Conservation (phyloP, 768 basidiomycete genomes). For the Candolleomyces aberdarensis region DNA sequence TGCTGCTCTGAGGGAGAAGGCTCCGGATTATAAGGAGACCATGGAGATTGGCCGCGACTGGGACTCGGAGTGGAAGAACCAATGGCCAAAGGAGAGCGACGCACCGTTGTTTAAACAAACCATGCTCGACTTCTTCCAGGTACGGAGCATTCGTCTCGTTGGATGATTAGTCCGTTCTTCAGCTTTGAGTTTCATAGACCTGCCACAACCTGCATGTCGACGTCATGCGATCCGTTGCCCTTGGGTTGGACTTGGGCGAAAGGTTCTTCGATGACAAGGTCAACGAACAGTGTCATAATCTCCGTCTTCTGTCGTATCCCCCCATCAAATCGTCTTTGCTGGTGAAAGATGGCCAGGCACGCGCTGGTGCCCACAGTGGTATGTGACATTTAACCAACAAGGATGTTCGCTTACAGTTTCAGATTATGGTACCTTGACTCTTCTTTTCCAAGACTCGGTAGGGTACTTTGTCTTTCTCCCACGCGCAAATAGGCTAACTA, state of each 20-base stretch:
- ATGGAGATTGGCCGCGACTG: conserved; percentile 91
- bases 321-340: conserved; percentile 61
- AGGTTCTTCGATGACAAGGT: conserved; percentile 74
- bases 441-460: conserved; percentile 77
- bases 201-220: conserved; percentile 73
- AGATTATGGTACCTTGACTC: conserved; percentile 82
- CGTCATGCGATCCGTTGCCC: conserved; percentile 84
- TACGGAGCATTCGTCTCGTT: conserved; percentile 18
- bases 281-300: conserved; percentile 74
- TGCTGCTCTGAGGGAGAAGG: conserved; percentile 62
- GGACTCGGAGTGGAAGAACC: conserved; percentile 74
- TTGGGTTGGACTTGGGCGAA: conserved; percentile 74
- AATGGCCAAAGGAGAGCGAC: conserved; percentile 67
- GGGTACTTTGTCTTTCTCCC: conserved; percentile 10
- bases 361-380: conserved; percentile 84
- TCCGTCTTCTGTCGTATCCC: conserved; percentile 80
- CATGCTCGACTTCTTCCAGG: conserved; percentile 77
- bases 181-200: conserved; percentile 36
- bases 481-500: neutral
- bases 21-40: conserved; percentile 80
- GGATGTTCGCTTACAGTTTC: neutral
- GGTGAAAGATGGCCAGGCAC: conserved; percentile 62
- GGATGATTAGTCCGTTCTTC: neutral
- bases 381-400: conserved; percentile 5
- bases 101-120: conserved; percentile 66